A percentile compares a stretch with the other conserved stretches of the same genome.
Evolutionary conservation across 2,329 filamentous ascomycete species (phyloP).

Genomic region (Pseudogymnoascus sp.): DNA sequence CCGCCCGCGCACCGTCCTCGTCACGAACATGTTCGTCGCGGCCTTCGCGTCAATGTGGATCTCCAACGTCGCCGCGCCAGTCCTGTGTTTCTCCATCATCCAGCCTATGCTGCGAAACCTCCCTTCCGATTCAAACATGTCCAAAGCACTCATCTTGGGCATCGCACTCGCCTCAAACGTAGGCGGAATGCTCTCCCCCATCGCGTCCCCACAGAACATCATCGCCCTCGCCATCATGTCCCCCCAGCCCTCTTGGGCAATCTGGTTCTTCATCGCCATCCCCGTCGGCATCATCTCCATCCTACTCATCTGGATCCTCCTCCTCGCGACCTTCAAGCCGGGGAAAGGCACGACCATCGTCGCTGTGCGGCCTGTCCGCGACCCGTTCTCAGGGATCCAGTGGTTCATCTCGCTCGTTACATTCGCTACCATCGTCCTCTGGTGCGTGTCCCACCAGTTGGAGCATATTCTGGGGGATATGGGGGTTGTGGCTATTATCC

Average conservation of each 20-base stretch:
- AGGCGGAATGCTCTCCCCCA: slow-evolving; percentile 91
- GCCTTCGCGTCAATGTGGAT: slow-evolving; percentile 99
- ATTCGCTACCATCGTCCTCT: slow-evolving; percentile 75
- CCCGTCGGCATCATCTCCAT: slow-evolving; percentile 89
- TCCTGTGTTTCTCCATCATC: slow-evolving; percentile 95
- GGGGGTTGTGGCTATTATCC: slow-evolving; percentile 96
- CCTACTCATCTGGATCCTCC: slow-evolving; percentile 77
- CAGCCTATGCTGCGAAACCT: slow-evolving; percentile 94
- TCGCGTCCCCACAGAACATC: slow-evolving; percentile 95
- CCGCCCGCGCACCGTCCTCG: slow-evolving; percentile 74
- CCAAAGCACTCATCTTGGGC: slow-evolving; percentile 88
- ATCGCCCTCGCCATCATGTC: slow-evolving; percentile 95
- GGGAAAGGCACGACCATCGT: slow-evolving; percentile 82
- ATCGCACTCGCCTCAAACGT: slow-evolving; percentile 95
- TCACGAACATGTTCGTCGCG: slow-evolving; percentile 98
- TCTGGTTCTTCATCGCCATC: slow-evolving; percentile 95
- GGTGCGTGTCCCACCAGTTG: slow-evolving; percentile 87
- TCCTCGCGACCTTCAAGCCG: slow-evolving; percentile 79
- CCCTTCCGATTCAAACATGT: slow-evolving; percentile 83
- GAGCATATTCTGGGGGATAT: slow-evolving; percentile 90
- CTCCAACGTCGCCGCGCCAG: slow-evolving; percentile 93
- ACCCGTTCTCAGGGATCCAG: slow-evolving; percentile 80
- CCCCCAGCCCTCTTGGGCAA: slow-evolving; percentile 82
- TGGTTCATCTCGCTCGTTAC: slow-evolving; percentile 89
- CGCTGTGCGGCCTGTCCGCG: slow-evolving; percentile 81